These are phyloP conservation scores for Amanita phalloides DNA, from an alignment of 768 basidiomycete species.

Conservation along the genomic window DNA sequence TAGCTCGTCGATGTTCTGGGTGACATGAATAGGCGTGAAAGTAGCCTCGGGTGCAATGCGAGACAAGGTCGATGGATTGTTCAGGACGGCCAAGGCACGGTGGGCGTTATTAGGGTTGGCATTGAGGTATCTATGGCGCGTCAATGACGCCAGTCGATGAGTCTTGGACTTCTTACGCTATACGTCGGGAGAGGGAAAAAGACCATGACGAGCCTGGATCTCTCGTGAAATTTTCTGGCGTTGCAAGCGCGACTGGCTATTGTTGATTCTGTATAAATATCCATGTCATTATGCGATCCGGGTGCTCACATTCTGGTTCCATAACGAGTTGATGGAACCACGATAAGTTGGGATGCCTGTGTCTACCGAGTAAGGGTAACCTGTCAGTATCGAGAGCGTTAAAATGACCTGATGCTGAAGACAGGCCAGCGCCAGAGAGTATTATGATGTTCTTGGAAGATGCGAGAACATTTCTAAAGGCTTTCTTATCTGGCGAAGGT, in stretches of 20 bases:
- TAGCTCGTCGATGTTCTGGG: slow-evolving; percentile 56
- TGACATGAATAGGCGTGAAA: slow-evolving; percentile 34
- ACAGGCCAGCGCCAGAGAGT: slow-evolving; percentile 50
- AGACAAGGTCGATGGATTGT: slow-evolving; percentile 25
- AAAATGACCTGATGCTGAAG: slow-evolving; percentile 45
- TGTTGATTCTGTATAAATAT: slow-evolving; percentile 16
- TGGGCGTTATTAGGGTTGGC: slow-evolving; percentile 50
- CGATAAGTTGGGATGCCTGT: slow-evolving; percentile 8
- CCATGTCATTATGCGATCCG: slow-evolving; percentile 28
- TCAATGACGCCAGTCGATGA: slow-evolving; percentile 4
- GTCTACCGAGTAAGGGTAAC: slow-evolving; percentile 1
- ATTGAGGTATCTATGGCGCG: slow-evolving; percentile 28
- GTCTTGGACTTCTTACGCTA: slow-evolving; percentile 21
- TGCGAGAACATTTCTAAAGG: slow-evolving; percentile 12
- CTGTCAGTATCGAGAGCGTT: neutral
- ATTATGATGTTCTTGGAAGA: slow-evolving; percentile 26
- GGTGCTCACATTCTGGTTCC: slow-evolving; percentile 2
- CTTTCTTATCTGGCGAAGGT: slow-evolving; percentile 11
- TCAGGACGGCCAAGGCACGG: slow-evolving; percentile 33
- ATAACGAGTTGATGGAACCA: neutral
- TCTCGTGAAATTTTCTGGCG: slow-evolving; percentile 36
- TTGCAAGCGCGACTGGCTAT: slow-evolving; percentile 40
- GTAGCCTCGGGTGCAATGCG: slow-evolving; percentile 29
- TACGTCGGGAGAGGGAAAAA: slow-evolving; percentile 55
- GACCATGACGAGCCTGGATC: slow-evolving; percentile 49